Percentiles rank a stretch among this genome's conserved stretches.
phyloP scores from a whole-genome alignment of 2,329 filamentous ascomycete genomes.

The Xylaria sp. region DNA sequence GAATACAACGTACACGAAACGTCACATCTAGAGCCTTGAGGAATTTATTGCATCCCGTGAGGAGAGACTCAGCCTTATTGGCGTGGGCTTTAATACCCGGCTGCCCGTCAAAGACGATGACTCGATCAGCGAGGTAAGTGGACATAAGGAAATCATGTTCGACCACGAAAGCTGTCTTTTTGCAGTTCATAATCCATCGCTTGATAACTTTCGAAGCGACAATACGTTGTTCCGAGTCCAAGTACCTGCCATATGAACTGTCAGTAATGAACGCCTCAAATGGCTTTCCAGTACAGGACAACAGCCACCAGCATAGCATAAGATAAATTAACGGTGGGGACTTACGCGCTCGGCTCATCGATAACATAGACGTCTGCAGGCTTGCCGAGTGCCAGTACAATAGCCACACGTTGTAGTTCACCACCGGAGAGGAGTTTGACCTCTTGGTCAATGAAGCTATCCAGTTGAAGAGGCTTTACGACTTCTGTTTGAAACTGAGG shows the following conservation, averaged over 20 bases:
- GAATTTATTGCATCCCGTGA: constrained; percentile 97
- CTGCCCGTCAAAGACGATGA: constrained; percentile 97
- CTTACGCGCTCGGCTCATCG: constrained; percentile 94
- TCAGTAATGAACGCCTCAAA: not conserved
- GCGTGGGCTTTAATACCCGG: constrained; percentile 90
- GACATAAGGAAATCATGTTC: constrained; percentile 99
- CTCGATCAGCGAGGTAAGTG: constrained; percentile 81
- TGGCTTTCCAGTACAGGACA: constrained; percentile 1
- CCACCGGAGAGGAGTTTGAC: constrained; percentile 8
- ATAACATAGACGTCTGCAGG: constrained; percentile 99
- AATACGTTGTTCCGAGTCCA: constrained; percentile 74
- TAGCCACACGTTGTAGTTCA: constrained; percentile 5
- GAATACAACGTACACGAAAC: constrained; percentile 69
- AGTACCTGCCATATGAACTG: constrained; percentile 3
- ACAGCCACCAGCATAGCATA: not conserved
- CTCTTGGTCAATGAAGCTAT: constrained; percentile 95
- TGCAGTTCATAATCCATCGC: constrained; percentile 81
- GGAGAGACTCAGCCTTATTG: constrained; percentile 88
- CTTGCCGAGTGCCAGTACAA: constrained; percentile 4
- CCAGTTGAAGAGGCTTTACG: constrained; percentile 98
- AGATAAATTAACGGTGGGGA: not conserved
- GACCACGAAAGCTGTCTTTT: constrained; percentile 99
- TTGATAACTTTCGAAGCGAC: constrained; percentile 98
- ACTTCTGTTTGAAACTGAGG: constrained; percentile 99
- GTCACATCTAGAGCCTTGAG: constrained; percentile 97